phyloP scores from a whole-genome alignment of 257 asterid genomes.

The Osmanthus fragrans region DNA sequence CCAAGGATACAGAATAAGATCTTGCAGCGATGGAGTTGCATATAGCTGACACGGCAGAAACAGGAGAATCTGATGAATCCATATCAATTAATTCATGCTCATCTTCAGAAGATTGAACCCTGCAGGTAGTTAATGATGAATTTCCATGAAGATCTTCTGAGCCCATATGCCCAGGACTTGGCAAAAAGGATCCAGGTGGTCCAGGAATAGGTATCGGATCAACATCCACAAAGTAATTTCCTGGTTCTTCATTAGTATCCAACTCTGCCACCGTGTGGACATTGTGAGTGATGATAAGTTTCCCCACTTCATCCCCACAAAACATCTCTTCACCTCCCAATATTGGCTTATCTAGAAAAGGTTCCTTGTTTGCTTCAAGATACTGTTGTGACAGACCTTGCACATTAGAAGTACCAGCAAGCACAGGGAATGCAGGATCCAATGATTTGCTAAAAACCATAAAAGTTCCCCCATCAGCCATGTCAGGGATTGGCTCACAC shows the following conservation, averaged over 20 bases:
- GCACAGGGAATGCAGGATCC: slow-evolving; percentile 40
- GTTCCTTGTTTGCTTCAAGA: slow-evolving; percentile 32
- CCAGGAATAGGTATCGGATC: slow-evolving; percentile 92
- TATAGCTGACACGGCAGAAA: slow-evolving; percentile 56
- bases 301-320: slow-evolving; percentile 35
- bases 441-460: slow-evolving; percentile 42
- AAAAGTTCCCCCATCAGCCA: slow-evolving; percentile 38
- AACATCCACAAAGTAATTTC: slow-evolving; percentile 66
- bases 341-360: slow-evolving; percentile 42
- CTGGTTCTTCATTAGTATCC: slow-evolving; percentile 45
- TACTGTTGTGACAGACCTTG: slow-evolving; percentile 34
- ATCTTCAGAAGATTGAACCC: slow-evolving; percentile 72
- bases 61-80: slow-evolving; percentile 74
- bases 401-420: slow-evolving; percentile 34
- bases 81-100: slow-evolving; percentile 58
- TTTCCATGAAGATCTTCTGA: slow-evolving; percentile 80
- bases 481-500: slow-evolving; percentile 38
- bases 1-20: slow-evolving; percentile 44
- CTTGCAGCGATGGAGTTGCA: slow-evolving; percentile 56
- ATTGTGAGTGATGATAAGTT: slow-evolving; percentile 30
- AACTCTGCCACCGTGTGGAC: slow-evolving; percentile 33
- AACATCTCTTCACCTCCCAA: slow-evolving; percentile 53
- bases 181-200: slow-evolving; percentile 92
- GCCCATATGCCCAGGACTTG: slow-evolving; percentile 79
- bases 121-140: slow-evolving; percentile 73